phyloP scores from a whole-genome alignment of 768 basidiomycete genomes.

The Mycena haematopus region DNA sequence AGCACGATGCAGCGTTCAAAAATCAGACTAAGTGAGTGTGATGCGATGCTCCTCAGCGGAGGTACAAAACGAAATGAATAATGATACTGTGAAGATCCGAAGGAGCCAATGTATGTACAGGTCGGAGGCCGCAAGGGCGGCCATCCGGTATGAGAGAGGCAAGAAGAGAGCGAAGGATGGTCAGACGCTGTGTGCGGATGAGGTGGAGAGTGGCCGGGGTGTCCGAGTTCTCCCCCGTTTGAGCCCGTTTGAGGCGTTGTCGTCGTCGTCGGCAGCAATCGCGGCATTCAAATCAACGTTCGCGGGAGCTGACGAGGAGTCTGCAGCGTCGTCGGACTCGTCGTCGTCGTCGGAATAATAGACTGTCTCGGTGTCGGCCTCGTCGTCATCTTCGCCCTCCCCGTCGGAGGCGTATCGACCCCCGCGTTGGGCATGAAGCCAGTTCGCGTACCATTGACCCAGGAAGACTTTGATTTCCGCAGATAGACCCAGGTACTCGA shows the following conservation, averaged over 20 bases:
- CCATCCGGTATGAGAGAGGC: constrained; percentile 10
- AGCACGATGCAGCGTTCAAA: constrained; percentile 28
- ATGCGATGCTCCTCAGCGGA: constrained; percentile 16
- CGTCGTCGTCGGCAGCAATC: constrained; percentile 40
- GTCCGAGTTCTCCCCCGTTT: constrained; percentile 48
- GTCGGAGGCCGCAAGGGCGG: background rate
- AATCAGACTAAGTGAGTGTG: constrained; percentile 29
- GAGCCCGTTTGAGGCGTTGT: constrained; percentile 44
- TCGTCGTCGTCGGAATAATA: constrained; percentile 41
- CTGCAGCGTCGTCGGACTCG: constrained; percentile 36
- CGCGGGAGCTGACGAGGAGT: constrained; percentile 29
- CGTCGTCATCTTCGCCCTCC: constrained; percentile 38
- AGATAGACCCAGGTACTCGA: constrained; percentile 84
- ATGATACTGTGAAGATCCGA: constrained; percentile 32
- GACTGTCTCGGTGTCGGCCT: constrained; percentile 35
- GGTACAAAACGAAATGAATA: constrained; percentile 31
- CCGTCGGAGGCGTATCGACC: constrained; percentile 32
- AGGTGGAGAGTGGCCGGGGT: constrained; percentile 46
- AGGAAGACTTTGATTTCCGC: constrained; percentile 80
- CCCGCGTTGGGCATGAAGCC: constrained; percentile 53
- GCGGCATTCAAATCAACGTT: constrained; percentile 37
- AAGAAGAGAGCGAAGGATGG: constrained; percentile 20
- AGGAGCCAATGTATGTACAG: constrained; percentile 24
- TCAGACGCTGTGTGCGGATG: constrained; percentile 35
- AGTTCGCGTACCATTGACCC: constrained; percentile 74